Base-by-base conservation (phyloP, 768 basidiomycete genomes). In the Gloeopeniophorella convolvens region DNA sequence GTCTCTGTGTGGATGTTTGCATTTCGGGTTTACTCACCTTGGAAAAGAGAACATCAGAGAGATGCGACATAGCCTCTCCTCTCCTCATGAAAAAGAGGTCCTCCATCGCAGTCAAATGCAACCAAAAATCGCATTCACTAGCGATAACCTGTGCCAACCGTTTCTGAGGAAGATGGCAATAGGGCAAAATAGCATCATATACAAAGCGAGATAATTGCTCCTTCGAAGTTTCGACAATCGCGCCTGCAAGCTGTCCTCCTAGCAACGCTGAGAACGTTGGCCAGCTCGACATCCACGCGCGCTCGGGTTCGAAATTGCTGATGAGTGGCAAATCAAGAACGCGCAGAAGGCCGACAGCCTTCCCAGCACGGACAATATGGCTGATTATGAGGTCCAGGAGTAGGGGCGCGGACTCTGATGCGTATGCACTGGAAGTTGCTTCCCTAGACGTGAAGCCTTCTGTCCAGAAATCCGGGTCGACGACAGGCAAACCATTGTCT, bases 381-480 rank as follows among this genome's bases (percentile, higher is more conserved):
- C 72, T 71, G 7, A 83, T 80, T 12, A 82, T 72, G 39, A 76
- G 77, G 27, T 73, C 69, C 60, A 92, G 65, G 63, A 89, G 86
- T 34, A 67, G 62, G 1, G 89, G 86, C 28, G 80, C 56, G 65
- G 49, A 68, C 65, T 58, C 64, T 44, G 51, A 58, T 42, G 61
- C 57, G 18, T 59, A 59, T 30, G 42, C 55, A 24, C 60, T 62
- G 64, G 27, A 63, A 57, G 3, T 62, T 67, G 40, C 75, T 74
- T 32, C 81, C 67, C 52, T 89, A 62, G 3, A 69, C 68, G 64
- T 83, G 18, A 48, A 89, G 0, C 83, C 85, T 34, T 86, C 80
- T 26, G 73, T 68, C 89, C 89, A 92, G 60, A 89, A 89, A 48
- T 89, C 85, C 0, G 82, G 83, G 59, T 85, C 83, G 60, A 79